These are phyloP conservation scores for Retiboletus flavoniger DNA, from an alignment of 1,284 basidiomycete species.

Conservation along the genomic window DNA sequence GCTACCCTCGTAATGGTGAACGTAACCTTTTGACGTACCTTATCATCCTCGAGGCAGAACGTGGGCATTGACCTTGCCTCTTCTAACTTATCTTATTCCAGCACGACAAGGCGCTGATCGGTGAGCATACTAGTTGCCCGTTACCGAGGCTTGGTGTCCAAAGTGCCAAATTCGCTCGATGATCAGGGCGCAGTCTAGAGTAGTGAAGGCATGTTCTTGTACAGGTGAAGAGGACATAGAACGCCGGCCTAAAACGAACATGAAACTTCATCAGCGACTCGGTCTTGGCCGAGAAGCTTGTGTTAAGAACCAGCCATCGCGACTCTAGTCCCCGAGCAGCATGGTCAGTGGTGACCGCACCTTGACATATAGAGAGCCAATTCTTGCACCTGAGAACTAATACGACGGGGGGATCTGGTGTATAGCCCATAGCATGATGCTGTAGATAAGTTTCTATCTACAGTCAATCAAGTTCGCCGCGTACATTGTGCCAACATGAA, in stretches of 20 bases:
- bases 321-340: too few relatives aligned
- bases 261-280: neutral
- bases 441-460: neutral
- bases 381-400: too few relatives aligned
- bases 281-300: too few relatives aligned
- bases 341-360: too few relatives aligned
- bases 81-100: neutral
- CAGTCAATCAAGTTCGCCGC: neutral
- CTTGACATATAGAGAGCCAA: too few relatives aligned
- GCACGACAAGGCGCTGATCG: too few relatives aligned
- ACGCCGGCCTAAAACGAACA: neutral
- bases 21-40: slow-evolving; percentile 1
- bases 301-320: too few relatives aligned
- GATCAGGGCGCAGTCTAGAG: neutral
- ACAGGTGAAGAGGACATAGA: neutral
- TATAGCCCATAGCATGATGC: too few relatives aligned
- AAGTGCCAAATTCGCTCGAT: neutral
- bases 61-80: neutral
- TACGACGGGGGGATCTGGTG: neutral
- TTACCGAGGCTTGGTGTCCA: neutral
- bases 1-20: neutral
- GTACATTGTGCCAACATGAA: too few relatives aligned
- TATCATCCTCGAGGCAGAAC: slow-evolving; percentile 4
- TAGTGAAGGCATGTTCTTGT: neutral
- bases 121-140: neutral